Evolutionary conservation across 2,329 filamentous ascomycete species (phyloP).

Genomic region (Myriosclerotinia duriaeana): DNA sequence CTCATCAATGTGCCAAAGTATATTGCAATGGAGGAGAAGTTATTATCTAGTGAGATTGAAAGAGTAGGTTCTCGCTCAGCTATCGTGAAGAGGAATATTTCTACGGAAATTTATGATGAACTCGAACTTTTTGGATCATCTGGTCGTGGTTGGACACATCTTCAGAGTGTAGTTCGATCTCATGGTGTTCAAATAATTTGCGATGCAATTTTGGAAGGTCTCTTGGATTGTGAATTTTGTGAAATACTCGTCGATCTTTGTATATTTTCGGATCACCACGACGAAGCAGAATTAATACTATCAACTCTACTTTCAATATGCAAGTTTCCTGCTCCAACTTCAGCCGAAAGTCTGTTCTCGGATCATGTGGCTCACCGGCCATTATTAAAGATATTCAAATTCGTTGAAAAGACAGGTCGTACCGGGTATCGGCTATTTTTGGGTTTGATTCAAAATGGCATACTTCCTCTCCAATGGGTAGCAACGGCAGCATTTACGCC

Average conservation of each 20-base stretch:
- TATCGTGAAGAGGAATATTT: slow-evolving; percentile 43
- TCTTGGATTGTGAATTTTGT: slow-evolving; percentile 46
- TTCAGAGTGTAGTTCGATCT: slow-evolving; percentile 48
- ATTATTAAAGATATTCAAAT: slow-evolving; percentile 42
- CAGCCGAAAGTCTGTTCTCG: slow-evolving; percentile 32
- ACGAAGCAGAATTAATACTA: slow-evolving; percentile 48
- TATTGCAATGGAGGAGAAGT: slow-evolving; percentile 48
- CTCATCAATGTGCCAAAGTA: slow-evolving; percentile 51
- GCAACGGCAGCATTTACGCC: slow-evolving; percentile 45
- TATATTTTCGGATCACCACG: slow-evolving; percentile 40
- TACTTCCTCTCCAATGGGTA: slow-evolving; percentile 48
- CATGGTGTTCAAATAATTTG: slow-evolving; percentile 49
- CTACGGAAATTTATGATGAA: slow-evolving; percentile 50
- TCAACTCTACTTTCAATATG: slow-evolving; percentile 41
- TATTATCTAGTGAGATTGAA: slow-evolving; percentile 45
- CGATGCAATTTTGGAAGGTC: slow-evolving; percentile 45
- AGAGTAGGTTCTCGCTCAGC: slow-evolving; percentile 42
- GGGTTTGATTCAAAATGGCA: slow-evolving; percentile 41
- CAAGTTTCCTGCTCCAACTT: slow-evolving; percentile 43
- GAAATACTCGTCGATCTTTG: slow-evolving; percentile 47
- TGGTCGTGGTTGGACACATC: slow-evolving; percentile 48
- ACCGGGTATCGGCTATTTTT: slow-evolving; percentile 43
- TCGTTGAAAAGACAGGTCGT: slow-evolving; percentile 40
- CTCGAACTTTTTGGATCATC: slow-evolving; percentile 48
- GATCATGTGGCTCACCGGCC: slow-evolving; percentile 37